A percentile compares a stretch with the other conserved stretches of the same genome.
Evolutionary conservation across 345 rosid species (phyloP).

Genomic region (Dimocarpus longan): DNA sequence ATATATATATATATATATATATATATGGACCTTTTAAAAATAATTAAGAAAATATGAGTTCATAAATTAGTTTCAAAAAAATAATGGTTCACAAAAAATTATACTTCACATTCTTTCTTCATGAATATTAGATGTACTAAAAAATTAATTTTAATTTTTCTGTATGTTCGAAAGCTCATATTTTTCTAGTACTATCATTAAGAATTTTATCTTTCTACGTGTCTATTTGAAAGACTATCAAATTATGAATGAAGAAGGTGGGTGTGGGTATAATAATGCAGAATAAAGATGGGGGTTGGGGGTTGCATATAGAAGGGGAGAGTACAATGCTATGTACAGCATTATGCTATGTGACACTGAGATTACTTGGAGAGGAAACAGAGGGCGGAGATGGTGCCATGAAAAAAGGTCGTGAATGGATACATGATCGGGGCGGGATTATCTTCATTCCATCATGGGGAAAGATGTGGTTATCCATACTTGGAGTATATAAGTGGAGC

Average conservation of each 20-base stretch:
- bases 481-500: conserved; percentile 77
- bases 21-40: too few species aligned
- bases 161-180: too few species aligned
- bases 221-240: too few species aligned
- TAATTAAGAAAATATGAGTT: too few species aligned
- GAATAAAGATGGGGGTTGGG: conserved; percentile 87
- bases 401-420: conserved; percentile 58
- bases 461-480: conserved; percentile 72
- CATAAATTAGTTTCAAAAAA: too few species aligned
- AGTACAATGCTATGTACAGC: conserved; percentile 65
- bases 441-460: conserved; percentile 80
- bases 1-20: too few species aligned
- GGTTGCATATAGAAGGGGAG: conserved; percentile 64
- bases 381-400: conserved; percentile 47
- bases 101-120: too few species aligned
- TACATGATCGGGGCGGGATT: conserved; percentile 60
- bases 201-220: too few species aligned
- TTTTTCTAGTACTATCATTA: too few species aligned
- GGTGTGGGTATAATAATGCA: not conserved
- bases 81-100: too few species aligned
- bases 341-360: conserved; percentile 50
- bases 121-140: too few species aligned
- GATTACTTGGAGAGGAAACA: conserved; percentile 51
- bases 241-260: not conserved
- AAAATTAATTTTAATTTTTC: too few species aligned